Base-by-base conservation (phyloP, 495 filamentous ascomycete genomes). In the Xylaria grammica region DNA sequence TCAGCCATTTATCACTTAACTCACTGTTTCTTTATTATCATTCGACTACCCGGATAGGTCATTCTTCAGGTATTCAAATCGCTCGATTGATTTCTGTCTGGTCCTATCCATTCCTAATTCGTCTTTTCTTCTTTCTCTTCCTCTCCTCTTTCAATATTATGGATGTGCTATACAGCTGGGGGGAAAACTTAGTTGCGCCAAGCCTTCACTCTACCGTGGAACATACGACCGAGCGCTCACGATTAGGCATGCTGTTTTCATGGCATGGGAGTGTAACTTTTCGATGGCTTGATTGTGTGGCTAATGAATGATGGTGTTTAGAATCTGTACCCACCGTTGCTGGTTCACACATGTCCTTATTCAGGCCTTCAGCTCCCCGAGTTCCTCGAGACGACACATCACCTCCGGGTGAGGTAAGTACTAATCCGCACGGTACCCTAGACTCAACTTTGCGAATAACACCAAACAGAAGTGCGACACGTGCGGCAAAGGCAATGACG, bases 331-430 rank as follows among this genome's bases (percentile, higher is more conserved):
- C 94, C 19, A 97, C 91, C 42, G 91, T 98, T 62, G 93, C 92
- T 65, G 95, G 96, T 30, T 97, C 94, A 40, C 93, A 97, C 79
- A 99, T 98, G 95, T 94, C 90, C 61, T 82, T 97, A 63, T 91
- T 96, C 69, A 90, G 93, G 48, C 92, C 93, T 42, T 87, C 90
- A 10, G 89, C 84, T 20, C 90, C 92, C 5, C 86, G 89, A 63
- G 84, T 88, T 56, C 83, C 87, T 61, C 81, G 84, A 40, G 92
- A 93, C 56, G 88, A 87, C 67, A 83, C 84, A 24, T 82, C 84
- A 27, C 86, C 85, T 66, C 85, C 87, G 4, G 93, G 92, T 69
- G 92, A 97, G 81, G 91, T 94, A 86, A 69, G 79, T 60, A 67
- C 49, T 53, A 20, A 38, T 40, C 30, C 46, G 15, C 8, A 5